These are phyloP conservation scores for Rhipidocladum racemiflorum DNA, from an alignment of 176 grass and related monocot genomes.

Conservation along the genomic window DNA sequence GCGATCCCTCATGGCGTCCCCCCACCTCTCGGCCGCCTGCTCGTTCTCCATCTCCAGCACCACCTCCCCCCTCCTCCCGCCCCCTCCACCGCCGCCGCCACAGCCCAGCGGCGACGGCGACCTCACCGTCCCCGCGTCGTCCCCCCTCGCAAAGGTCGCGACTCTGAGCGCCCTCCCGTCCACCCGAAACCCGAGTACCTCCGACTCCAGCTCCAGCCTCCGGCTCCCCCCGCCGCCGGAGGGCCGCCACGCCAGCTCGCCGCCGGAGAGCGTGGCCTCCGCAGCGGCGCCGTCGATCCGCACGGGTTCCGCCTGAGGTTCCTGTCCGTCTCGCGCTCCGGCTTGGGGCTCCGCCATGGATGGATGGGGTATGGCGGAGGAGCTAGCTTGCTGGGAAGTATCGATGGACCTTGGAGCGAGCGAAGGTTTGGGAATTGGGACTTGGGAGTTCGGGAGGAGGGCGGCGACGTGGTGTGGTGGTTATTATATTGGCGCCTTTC, in stretches of 20 bases:
- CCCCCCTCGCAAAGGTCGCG: slow-evolving; percentile 29
- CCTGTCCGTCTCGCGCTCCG: background rate
- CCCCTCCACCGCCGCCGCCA: slow-evolving; percentile 17
- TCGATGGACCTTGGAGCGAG: background rate
- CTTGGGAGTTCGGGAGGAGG: background rate
- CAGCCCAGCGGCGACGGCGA: slow-evolving; percentile 18
- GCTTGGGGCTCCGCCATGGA: slow-evolving; percentile 42
- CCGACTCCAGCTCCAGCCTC: slow-evolving; percentile 56
- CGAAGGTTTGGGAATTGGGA: slow-evolving; percentile 9
- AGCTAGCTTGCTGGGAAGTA: slow-evolving; percentile 19
- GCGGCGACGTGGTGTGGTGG: slow-evolving; percentile 10
- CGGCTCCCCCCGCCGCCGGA: slow-evolving; percentile 4
- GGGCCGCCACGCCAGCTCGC: slow-evolving; percentile 63
- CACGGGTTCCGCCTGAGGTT: background rate
- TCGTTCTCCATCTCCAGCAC: slow-evolving; percentile 63
- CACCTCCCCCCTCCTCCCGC: slow-evolving; percentile 44
- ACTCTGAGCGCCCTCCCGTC: slow-evolving; percentile 49
- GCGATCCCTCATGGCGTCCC: slow-evolving; percentile 47
- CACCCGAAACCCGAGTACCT: slow-evolving; percentile 56
- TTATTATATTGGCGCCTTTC: slow-evolving; percentile 38
- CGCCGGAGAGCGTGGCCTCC: slow-evolving; percentile 53
- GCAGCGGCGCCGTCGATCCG: slow-evolving; percentile 40
- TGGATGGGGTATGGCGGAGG: background rate
- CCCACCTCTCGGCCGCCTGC: slow-evolving; percentile 56
- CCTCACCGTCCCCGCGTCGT: slow-evolving; percentile 13